A percentile compares a stretch with the other conserved stretches of the same genome.
These are phyloP conservation scores for Jasminum sambac DNA, from an alignment of 257 asterid species.

Conservation along the genomic window DNA sequence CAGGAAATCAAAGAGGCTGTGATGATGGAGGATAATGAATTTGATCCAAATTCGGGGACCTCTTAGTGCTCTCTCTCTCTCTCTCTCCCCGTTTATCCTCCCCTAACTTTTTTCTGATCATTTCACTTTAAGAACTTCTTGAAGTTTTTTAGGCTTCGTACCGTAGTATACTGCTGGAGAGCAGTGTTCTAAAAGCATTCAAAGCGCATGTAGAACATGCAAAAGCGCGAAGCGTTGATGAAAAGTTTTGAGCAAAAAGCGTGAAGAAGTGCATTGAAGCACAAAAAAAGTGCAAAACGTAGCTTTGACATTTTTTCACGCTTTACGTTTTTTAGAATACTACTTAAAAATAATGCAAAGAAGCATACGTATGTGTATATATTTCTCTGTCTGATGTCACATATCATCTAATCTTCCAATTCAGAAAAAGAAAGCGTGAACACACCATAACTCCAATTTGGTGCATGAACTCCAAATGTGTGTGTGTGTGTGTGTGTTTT, in stretches of 20 bases:
- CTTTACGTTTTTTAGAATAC: too few relatives aligned
- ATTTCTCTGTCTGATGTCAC: not conserved
- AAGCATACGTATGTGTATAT: not conserved
- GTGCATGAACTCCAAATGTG: too few relatives aligned
- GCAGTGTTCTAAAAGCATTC: too few relatives aligned
- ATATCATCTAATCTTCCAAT: not conserved
- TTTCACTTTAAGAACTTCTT: not conserved
- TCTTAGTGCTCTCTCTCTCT: conserved; percentile 16
- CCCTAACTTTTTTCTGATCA: not conserved
- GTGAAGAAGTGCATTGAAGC: too few relatives aligned
- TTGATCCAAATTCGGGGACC: conserved; percentile 28
- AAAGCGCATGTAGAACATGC: too few relatives aligned
- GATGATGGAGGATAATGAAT: conserved; percentile 57
- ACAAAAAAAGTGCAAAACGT: too few relatives aligned
- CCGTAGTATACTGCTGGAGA: not conserved
- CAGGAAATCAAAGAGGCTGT: conserved; percentile 82
- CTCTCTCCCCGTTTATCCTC: not conserved
- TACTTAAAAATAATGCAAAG: too few relatives aligned
- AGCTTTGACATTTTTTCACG: too few relatives aligned
- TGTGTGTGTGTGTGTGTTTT: too few relatives aligned
- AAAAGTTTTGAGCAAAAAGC: too few relatives aligned
- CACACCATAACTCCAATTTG: not conserved
- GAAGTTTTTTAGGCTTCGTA: not conserved
- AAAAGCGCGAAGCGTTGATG: too few relatives aligned
- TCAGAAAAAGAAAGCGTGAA: not conserved